Evolutionary conservation across 1,139 yeast genomes (phyloP).

Genomic region (Sugiyamaella novakii): DNA sequence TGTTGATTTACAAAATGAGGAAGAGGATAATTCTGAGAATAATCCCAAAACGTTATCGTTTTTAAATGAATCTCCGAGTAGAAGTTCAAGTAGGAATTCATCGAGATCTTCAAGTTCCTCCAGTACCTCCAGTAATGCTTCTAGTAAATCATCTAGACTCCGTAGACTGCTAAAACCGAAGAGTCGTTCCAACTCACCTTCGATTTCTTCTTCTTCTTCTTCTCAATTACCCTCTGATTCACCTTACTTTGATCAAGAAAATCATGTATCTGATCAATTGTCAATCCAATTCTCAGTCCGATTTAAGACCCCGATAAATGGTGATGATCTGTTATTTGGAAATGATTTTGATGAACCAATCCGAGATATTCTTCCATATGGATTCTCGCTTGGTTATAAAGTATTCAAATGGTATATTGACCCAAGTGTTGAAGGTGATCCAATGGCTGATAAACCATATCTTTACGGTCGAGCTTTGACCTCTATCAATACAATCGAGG

Average conservation of each 20-base stretch:
- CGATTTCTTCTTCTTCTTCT: background rate
- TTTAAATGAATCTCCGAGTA: background rate
- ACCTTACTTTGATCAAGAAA: conserved; percentile 32
- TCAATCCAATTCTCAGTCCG: conserved; percentile 38
- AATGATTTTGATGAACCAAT: conserved; percentile 68
- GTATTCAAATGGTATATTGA: conserved; percentile 53
- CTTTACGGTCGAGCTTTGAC: conserved; percentile 64
- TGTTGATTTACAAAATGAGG: background rate
- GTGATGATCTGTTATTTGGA: conserved; percentile 61
- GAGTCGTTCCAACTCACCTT: background rate
- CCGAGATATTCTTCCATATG: conserved; percentile 63
- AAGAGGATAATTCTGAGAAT: background rate
- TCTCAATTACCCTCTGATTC: background rate
- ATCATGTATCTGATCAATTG: conserved; percentile 34
- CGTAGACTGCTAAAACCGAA: background rate
- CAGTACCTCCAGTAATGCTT: background rate
- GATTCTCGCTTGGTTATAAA: conserved; percentile 53
- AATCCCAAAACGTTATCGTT: background rate
- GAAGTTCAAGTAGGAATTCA: background rate
- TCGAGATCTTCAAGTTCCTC: conserved; percentile 3
- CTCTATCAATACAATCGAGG: conserved; percentile 51
- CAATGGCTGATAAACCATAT: conserved; percentile 59
- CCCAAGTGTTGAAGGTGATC: conserved; percentile 65
- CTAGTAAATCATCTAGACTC: background rate
- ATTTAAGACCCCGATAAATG: conserved; percentile 48